Percentiles rank a stretch among this genome's conserved stretches.
Conservation (phyloP, 768 basidiomycete species). For the Termitomyces sp. region DNA sequence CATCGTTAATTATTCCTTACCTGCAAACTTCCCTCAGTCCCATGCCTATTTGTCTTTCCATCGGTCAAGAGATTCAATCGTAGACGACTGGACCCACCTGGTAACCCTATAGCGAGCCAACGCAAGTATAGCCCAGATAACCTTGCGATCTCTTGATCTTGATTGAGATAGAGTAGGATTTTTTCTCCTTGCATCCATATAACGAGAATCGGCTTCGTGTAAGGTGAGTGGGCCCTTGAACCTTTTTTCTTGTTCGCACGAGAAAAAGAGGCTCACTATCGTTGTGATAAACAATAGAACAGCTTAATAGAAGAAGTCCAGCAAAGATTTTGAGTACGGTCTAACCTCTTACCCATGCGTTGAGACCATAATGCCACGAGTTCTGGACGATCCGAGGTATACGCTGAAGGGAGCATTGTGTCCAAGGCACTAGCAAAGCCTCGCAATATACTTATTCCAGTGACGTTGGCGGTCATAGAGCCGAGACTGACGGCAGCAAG, state of each 20-base stretch:
- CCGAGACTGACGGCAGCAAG: not conserved
- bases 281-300: not conserved
- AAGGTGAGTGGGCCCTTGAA: not conserved
- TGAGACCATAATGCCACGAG: not conserved
- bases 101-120: not conserved
- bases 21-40: conserved; percentile 44
- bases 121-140: not conserved
- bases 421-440: not conserved
- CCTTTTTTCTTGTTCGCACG: not conserved
- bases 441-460: not conserved
- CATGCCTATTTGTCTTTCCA: conserved; percentile 25
- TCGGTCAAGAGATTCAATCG: not conserved
- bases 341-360: not conserved
- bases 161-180: not conserved
- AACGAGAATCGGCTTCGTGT: not conserved
- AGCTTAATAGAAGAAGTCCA: not conserved
- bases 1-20: conserved; percentile 13
- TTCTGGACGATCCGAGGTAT: not conserved
- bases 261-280: not conserved
- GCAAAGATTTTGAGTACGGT: too few relatives aligned
- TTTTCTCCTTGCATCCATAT: not conserved
- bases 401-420: not conserved
- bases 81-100: not conserved
- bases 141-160: conserved; percentile 3
- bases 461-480: not conserved